Base-by-base conservation (phyloP, 495 filamentous ascomycete genomes). In the Entonaema liquescens region DNA sequence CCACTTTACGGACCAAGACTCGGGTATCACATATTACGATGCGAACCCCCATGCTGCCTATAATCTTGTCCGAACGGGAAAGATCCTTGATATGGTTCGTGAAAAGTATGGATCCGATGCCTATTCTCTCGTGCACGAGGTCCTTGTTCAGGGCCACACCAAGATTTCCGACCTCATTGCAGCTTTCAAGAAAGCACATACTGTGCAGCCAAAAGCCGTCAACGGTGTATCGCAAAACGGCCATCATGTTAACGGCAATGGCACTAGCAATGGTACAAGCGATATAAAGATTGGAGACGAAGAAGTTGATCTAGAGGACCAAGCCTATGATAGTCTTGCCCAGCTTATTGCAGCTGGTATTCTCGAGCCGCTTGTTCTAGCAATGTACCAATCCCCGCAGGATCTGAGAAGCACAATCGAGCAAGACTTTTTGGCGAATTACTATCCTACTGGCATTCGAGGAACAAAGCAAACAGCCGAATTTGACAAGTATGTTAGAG, bases 101-200 rank as follows among this genome's bases (percentile, higher is more conserved):
- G 85, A 83, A 8, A 85, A 89, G 67, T 88, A 91, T 62, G 95
- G 94, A 12, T 76, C 82, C 6, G 79, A 87, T 74, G 93, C 93
- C 0, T 87, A 89, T 44, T 85, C 86, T 29, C 79, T 98, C 2
- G 84, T 97, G 68, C 85, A 90, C 60, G 89, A 90, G 53, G 86
- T 98, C 11, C 80, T 97, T 31, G 83, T 89, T 36, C 85, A 92
- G 21, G 95, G 95, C 6, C 91, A 97, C 78, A 89, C 89, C 2
- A 87, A 88, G 67, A 84, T 97, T 38, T 82, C 81, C 17, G 89
- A 97, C 69, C 85, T 98, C 17, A 78, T 87, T 53, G 81, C 81
- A n/a, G 76, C 77, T 5, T 77, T 80, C 54, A 68, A 78, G 50
- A 69, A 74, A 1, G 80, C 80, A 54, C 74, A 80, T 26, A 71